Evolutionary conservation across 441 rosid genomes (phyloP).

Genomic region (Croton setiger): DNA sequence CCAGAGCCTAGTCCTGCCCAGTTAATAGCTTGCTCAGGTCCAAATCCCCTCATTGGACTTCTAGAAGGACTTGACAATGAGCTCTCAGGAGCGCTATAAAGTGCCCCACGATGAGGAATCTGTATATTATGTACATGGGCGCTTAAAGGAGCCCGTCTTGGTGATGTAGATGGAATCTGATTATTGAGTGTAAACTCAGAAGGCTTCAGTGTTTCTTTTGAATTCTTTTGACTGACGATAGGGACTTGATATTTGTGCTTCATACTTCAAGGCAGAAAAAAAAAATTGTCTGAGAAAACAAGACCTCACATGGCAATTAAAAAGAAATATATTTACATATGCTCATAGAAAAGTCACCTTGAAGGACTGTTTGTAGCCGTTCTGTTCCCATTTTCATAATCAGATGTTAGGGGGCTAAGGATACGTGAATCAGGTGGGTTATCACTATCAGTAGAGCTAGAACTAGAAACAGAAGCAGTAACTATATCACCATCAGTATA

Average conservation of each 20-base stretch:
- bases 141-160: conserved; percentile 48
- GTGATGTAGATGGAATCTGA: conserved; percentile 52
- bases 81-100: conserved; percentile 87
- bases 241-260: conserved; percentile 54
- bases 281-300: conserved; percentile 13
- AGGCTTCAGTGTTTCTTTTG: conserved; percentile 60
- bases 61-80: conserved; percentile 97
- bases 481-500: conserved; percentile 53
- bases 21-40: conserved; percentile 59
- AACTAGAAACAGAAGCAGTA: conserved; percentile 59
- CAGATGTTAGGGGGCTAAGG: conserved; percentile 54
- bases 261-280: conserved; percentile 32
- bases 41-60: conserved; percentile 80
- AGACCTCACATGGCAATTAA: neutral
- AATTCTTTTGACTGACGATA: conserved; percentile 32
- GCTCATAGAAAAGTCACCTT: conserved; percentile 35
- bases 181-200: conserved; percentile 38
- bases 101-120: conserved; percentile 55
- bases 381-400: conserved; percentile 53
- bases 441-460: conserved; percentile 53
- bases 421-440: conserved; percentile 44
- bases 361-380: conserved; percentile 58
- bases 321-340: neutral
- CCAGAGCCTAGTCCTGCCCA: conserved; percentile 50
- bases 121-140: conserved; percentile 63